Evolutionary conservation across 169 alveolate species (phyloP), one percentile per base, ranked within the genome.

Genomic region (Sarcocystis neurona): DNA sequence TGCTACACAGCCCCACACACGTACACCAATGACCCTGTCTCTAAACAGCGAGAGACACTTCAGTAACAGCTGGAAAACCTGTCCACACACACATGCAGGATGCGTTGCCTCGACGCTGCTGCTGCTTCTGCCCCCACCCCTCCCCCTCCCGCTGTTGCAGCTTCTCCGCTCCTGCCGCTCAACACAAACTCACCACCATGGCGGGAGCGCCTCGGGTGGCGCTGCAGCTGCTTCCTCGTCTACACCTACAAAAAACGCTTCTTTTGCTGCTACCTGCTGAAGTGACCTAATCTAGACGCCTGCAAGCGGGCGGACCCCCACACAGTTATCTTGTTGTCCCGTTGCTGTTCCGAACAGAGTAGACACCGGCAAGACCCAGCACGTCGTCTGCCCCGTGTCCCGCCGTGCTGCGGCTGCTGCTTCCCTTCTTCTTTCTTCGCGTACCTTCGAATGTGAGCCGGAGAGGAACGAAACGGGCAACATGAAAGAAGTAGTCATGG

Each of bases 391-490:
- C 23, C 60, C 37, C 32, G 37, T 10, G 41, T 4, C 5, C 8
- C 32, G 10, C 60, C 63, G 23, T 39, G 63, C 84, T 2, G 5
- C 23, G 32, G 20, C 3, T 1, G 50, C 4, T 20, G 5, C 6
- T 6, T 32, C 2, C 79, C 43, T 30, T 15, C 46, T n/a, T 5
- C 70, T 53, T 53, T 8, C 3, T 27, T 6, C 77, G 30, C 88
- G 0, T 32, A 82, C 88, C 88, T 32, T 82, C 88, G 44, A 39
- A 82, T 53, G 88, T 58, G 41, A 82, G 88, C 15, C 88, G 53
- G 15, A 82, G 56, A 1, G 88, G 88, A 8, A 82, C 88, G 32
- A 47, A 58, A 8, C 60, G 5, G n/a, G 88, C 88, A n/a, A 77
- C 18, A 32, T 77, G 85, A 18, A 77, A 18, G 60, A 75, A 75